These are phyloP conservation scores for Mycena amicta DNA, from an alignment of 768 basidiomycete species.

Conservation along the genomic window DNA sequence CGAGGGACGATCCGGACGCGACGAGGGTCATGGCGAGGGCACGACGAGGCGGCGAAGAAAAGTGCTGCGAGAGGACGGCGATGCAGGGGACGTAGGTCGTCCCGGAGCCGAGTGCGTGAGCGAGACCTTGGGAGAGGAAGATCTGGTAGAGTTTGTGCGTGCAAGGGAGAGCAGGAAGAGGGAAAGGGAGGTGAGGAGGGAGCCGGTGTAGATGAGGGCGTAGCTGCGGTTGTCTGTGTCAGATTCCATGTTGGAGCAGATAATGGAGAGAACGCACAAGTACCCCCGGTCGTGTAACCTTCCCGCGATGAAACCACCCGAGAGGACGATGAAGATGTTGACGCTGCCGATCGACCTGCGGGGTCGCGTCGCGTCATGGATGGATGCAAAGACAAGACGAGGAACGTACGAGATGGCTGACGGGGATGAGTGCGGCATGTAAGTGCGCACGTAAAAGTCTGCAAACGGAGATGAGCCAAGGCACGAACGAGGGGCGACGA, in stretches of 20 bases:
- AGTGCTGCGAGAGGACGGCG: conserved; percentile 49
- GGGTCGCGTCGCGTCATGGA: not conserved
- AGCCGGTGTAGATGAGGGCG: conserved; percentile 36
- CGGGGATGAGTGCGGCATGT: conserved; percentile 37
- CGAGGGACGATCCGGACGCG: conserved; percentile 46
- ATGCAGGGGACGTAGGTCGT: conserved; percentile 47
- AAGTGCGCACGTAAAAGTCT: conserved; percentile 46
- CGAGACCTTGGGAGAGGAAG: conserved; percentile 48
- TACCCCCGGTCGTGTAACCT: conserved; percentile 50
- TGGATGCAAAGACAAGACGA: not conserved
- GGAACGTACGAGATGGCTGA: conserved; percentile 38
- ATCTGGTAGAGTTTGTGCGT: conserved; percentile 43
- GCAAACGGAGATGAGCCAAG: too few species aligned
- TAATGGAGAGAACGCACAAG: conserved; percentile 36
- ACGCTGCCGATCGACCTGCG: conserved; percentile 46
- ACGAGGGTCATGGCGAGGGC: conserved; percentile 50
- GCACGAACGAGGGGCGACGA: conserved; percentile 26
- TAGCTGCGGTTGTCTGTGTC: conserved; percentile 30
- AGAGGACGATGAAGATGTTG: conserved; percentile 45
- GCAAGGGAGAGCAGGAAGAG: conserved; percentile 51
- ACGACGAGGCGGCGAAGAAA: conserved; percentile 37
- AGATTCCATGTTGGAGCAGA: too few species aligned
- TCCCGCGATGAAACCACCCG: conserved; percentile 44
- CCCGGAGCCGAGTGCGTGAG: conserved; percentile 44
- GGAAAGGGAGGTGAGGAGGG: conserved; percentile 39